Evolutionary conservation across 257 asterid species (phyloP).

Genomic region (Hygrophila difformis): DNA sequence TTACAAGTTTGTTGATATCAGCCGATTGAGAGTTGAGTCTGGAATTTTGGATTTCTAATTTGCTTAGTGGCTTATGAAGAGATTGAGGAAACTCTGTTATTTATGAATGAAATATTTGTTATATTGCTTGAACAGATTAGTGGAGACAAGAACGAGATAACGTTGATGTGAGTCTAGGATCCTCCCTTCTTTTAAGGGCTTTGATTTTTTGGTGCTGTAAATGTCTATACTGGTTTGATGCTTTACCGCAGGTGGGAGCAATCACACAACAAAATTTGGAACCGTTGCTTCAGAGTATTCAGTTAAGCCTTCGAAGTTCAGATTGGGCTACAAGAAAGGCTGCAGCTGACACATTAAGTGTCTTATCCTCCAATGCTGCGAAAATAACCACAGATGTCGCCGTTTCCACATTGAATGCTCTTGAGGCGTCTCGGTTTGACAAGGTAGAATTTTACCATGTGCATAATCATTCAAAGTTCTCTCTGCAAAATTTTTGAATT

Average conservation of each 20-base stretch:
- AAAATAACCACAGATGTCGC: slow-evolving; percentile 57
- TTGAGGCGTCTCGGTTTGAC: slow-evolving; percentile 93
- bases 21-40: slow-evolving; percentile 2
- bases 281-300: slow-evolving; percentile 69
- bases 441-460: slow-evolving; percentile 38
- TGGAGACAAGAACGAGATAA: slow-evolving; percentile 1
- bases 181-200: background rate
- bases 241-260: slow-evolving; percentile 73
- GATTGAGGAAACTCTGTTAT: slow-evolving; percentile 1
- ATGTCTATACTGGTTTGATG: background rate
- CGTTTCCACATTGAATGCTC: slow-evolving; percentile 59
- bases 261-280: slow-evolving; percentile 77
- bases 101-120: slow-evolving; percentile 4
- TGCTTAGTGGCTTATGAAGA: background rate
- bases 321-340: slow-evolving; percentile 99
- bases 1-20: slow-evolving; percentile 7
- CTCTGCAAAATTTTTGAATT: slow-evolving; percentile 7
- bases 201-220: background rate
- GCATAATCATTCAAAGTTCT: slow-evolving; percentile 3
- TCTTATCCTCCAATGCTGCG: slow-evolving; percentile 50
- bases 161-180: slow-evolving; percentile 3
- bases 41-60: slow-evolving; percentile 1
- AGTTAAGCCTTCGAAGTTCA: slow-evolving; percentile 67
- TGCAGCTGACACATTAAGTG: slow-evolving; percentile 81
- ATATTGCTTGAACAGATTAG: slow-evolving; percentile 15